Conservation (phyloP, 106 monocot genomes). For the Alisma plantagoaquatica region DNA sequence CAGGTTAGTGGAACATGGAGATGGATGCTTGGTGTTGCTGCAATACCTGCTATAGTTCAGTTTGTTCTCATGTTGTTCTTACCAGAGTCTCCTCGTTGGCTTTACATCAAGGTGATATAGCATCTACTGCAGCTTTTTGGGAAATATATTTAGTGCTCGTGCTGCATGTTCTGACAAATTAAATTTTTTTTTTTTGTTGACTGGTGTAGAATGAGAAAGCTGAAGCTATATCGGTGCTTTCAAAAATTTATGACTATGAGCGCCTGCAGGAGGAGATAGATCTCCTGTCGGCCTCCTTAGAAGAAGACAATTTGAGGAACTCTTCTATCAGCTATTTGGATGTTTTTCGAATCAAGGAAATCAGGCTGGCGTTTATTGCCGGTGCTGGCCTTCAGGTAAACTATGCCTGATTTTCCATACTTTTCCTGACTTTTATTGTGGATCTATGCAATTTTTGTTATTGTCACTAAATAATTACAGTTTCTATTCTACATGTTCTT, state of each 20-base stretch:
- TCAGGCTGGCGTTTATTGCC: slow-evolving; percentile 26
- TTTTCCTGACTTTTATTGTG: too few relatives aligned
- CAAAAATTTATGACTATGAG: slow-evolving; percentile 17
- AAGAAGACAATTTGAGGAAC: slow-evolving; percentile 5
- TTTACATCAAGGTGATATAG: slow-evolving; percentile 15
- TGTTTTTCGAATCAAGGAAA: slow-evolving; percentile 24
- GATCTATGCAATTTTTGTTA: slow-evolving; percentile 1
- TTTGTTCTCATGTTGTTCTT: slow-evolving; percentile 16
- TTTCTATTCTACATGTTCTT: too few relatives aligned
- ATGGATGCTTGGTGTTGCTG: slow-evolving; percentile 27
- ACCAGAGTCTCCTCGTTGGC: slow-evolving; percentile 28
- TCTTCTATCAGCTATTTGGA: slow-evolving; percentile 4
- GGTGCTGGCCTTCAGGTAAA: slow-evolving; percentile 30
- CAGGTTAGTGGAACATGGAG: slow-evolving; percentile 27
- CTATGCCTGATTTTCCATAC: too few relatives aligned
- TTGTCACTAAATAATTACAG: too few relatives aligned
- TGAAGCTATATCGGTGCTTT: slow-evolving; percentile 15
- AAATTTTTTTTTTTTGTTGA: too few relatives aligned
- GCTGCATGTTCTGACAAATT: too few relatives aligned
- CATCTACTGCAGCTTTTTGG: too few relatives aligned
- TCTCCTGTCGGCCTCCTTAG: slow-evolving; percentile 8
- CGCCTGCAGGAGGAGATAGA: slow-evolving; percentile 23
- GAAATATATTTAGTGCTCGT: too few relatives aligned
- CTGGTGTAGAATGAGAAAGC: slow-evolving; percentile 17
- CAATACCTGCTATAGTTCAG: slow-evolving; percentile 20